Evolutionary conservation across 1,284 basidiomycete genomes (phyloP).

Genomic region (Heterobasidion annosum): DNA sequence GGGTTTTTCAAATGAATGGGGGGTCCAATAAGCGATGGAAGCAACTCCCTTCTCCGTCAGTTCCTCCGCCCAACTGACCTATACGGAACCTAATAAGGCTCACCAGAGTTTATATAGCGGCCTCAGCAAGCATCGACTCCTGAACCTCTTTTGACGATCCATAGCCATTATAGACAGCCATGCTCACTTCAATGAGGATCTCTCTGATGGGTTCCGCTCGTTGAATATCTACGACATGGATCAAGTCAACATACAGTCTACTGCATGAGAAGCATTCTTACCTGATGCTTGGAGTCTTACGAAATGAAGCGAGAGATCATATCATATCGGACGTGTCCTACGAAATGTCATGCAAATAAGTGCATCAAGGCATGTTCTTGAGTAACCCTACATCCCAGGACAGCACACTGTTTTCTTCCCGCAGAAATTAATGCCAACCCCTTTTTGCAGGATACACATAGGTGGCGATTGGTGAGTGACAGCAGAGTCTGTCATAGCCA

Average conservation of each 20-base stretch:
- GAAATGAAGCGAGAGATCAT: too few relatives aligned
- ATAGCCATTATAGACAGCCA: not conserved
- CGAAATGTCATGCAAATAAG: too few relatives aligned
- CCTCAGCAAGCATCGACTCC: not conserved
- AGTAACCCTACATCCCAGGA: too few relatives aligned
- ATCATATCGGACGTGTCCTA: too few relatives aligned
- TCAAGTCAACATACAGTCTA: too few relatives aligned
- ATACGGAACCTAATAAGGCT: not conserved
- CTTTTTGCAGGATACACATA: too few relatives aligned
- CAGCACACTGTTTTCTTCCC: too few relatives aligned
- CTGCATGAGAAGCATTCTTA: too few relatives aligned
- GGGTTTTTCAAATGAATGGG: not conserved
- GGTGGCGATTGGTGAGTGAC: too few relatives aligned
- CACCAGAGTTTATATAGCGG: not conserved
- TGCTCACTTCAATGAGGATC: not conserved
- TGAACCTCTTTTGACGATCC: not conserved
- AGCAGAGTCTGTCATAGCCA: not conserved
- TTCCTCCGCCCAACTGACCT: not conserved
- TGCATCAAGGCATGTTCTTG: too few relatives aligned
- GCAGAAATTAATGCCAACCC: too few relatives aligned
- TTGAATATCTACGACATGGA: not conserved
- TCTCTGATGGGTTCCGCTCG: not conserved
- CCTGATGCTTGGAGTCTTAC: too few relatives aligned
- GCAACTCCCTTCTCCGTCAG: not conserved
- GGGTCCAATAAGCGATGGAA: conserved; percentile 18